Percentiles rank a stretch among this genome's conserved stretches.
Evolutionary conservation across 441 rosid genomes (phyloP).

Genomic region (Dalechampia spathulata): DNA sequence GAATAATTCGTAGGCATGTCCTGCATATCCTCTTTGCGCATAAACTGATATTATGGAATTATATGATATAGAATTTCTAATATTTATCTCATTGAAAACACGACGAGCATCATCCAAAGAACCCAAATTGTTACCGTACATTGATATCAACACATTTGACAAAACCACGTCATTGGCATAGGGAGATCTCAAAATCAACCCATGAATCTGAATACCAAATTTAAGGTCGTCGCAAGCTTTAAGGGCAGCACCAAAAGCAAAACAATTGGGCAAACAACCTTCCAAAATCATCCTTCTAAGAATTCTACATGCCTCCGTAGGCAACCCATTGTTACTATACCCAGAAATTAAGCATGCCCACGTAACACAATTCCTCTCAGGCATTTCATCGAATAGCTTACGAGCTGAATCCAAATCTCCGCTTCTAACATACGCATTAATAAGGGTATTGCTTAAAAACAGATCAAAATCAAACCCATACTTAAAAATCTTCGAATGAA

Average conservation of each 20-base stretch:
- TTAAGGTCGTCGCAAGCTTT: constrained; percentile 56
- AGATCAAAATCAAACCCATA: constrained; percentile 43
- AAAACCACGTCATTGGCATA: constrained; percentile 45
- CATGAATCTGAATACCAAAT: constrained; percentile 74
- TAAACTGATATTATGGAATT: constrained; percentile 65
- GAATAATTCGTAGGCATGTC: constrained; percentile 53
- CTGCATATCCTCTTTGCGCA: constrained; percentile 47
- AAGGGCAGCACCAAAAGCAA: constrained; percentile 61
- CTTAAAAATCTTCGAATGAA: constrained; percentile 43
- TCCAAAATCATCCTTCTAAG: constrained; percentile 48
- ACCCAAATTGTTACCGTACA: constrained; percentile 55
- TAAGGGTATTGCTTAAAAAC: constrained; percentile 58
- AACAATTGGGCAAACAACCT: constrained; percentile 45
- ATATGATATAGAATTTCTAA: constrained; percentile 58
- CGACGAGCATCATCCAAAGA: constrained; percentile 36
- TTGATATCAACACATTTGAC: constrained; percentile 61
- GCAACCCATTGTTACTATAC: constrained; percentile 41
- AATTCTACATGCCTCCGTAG: constrained; percentile 39
- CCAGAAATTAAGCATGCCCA: constrained; percentile 88
- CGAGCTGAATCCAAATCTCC: constrained; percentile 45
- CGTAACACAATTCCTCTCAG: constrained; percentile 51
- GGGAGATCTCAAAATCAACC: constrained; percentile 46
- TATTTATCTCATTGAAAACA: constrained; percentile 52
- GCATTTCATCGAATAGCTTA: constrained; percentile 67
- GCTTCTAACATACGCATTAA: constrained; percentile 38